Percentiles rank a stretch among this genome's conserved stretches.
Evolutionary conservation across 331 rosid genomes (phyloP).

Genomic region (Arachis monticola): DNA sequence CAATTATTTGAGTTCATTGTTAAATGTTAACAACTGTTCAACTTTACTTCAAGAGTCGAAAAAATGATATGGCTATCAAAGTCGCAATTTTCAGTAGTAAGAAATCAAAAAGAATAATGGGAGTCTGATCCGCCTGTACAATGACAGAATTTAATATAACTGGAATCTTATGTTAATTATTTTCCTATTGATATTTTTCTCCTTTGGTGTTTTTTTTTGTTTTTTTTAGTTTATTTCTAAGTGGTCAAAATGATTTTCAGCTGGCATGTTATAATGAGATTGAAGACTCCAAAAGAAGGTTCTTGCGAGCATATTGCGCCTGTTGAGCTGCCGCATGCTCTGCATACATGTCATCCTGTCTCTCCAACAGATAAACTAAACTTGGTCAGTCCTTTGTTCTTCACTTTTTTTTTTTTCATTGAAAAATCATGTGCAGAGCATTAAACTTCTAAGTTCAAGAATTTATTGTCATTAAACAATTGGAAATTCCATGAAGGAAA

Average conservation of each 20-base stretch:
- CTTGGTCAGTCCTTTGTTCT: slow-evolving; percentile 44
- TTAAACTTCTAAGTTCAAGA: neutral
- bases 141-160: too few species aligned
- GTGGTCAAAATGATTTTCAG: slow-evolving; percentile 46
- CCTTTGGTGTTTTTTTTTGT: neutral
- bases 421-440: neutral
- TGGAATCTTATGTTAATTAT: neutral
- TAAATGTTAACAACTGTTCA: slow-evolving; percentile 16
- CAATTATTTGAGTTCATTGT: neutral
- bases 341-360: slow-evolving; percentile 84
- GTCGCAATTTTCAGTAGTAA: too few species aligned
- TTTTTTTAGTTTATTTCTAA: slow-evolving; percentile 18
- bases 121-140: too few species aligned
- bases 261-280: slow-evolving; percentile 88
- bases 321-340: slow-evolving; percentile 85
- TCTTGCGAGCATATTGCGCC: slow-evolving; percentile 78
- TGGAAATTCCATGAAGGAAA: neutral
- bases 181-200: slow-evolving; percentile 14
- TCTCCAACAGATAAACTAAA: slow-evolving; percentile 54
- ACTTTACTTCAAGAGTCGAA: slow-evolving; percentile 13
- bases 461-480: neutral
- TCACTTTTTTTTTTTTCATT: neutral
- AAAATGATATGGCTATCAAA: neutral
- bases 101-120: too few species aligned
- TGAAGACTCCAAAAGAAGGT: slow-evolving; percentile 66